These are phyloP conservation scores for Curvularia eragrostidis DNA, from an alignment of 2,329 filamentous ascomycete genomes.

Conservation along the genomic window DNA sequence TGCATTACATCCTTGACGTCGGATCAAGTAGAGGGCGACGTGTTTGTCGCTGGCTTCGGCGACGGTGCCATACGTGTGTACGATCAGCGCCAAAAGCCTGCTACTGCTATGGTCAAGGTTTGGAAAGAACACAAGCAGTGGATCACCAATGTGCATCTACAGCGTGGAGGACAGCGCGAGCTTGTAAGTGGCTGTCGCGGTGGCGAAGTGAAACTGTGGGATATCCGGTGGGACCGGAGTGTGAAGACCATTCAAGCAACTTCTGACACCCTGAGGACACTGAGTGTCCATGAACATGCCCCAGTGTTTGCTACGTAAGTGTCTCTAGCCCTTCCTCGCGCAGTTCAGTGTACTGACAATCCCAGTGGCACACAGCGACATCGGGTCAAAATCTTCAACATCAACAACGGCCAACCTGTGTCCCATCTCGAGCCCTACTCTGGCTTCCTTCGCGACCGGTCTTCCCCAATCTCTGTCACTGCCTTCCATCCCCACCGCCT, in stretches of 20 bases:
- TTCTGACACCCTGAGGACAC: constrained; percentile 77
- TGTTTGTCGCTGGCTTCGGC: constrained; percentile 95
- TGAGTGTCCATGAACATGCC: constrained; percentile 94
- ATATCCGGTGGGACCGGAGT: constrained; percentile 84
- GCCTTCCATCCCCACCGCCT: constrained; percentile 96
- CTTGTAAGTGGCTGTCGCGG: constrained; percentile 89
- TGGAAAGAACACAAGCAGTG: constrained; percentile 97
- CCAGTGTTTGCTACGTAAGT: constrained; percentile 77
- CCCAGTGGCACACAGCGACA: constrained; percentile 84
- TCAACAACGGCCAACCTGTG: constrained; percentile 74
- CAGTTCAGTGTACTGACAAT: constrained; percentile 17
- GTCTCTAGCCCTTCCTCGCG: constrained; percentile 63
- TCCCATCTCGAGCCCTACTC: constrained; percentile 89
- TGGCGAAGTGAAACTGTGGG: constrained; percentile 94
- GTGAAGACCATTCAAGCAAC: constrained; percentile 77
- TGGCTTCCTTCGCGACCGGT: constrained; percentile 82
- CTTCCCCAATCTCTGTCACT: constrained; percentile 82
- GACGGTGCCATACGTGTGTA: constrained; percentile 95
- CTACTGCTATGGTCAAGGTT: constrained; percentile 91
- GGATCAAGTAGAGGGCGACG: constrained; percentile 95
- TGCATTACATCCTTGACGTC: constrained; percentile 96
- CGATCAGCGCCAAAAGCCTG: constrained; percentile 82
- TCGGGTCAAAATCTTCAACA: constrained; percentile 90
- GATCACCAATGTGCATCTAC: constrained; percentile 96
- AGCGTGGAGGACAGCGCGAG: constrained; percentile 91